Percentiles rank a stretch among this genome's conserved stretches.
Evolutionary conservation across 371 early-diverging fungal species (phyloP).

Genomic region (Dichotomocladium elegans): DNA sequence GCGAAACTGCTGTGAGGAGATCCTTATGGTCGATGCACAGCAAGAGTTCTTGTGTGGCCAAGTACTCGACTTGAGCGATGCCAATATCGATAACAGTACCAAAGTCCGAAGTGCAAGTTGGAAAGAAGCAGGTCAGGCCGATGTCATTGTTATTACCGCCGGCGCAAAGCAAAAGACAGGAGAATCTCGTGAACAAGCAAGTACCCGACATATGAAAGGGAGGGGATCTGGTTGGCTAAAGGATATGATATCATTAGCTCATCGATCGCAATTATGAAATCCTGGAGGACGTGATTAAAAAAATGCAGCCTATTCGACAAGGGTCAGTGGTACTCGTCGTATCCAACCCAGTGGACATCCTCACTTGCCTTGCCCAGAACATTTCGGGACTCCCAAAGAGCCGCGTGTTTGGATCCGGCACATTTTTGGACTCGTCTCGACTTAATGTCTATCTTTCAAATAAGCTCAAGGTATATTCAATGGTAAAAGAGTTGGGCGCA

Average conservation of each 20-base stretch:
- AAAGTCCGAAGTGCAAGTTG: slow-evolving; percentile 54
- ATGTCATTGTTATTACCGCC: slow-evolving; percentile 84
- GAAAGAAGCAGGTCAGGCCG: slow-evolving; percentile 78
- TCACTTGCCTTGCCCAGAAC: slow-evolving; percentile 80
- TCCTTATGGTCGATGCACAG: slow-evolving; percentile 72
- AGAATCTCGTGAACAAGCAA: slow-evolving; percentile 64
- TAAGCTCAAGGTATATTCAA: slow-evolving; percentile 28
- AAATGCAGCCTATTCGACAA: slow-evolving; percentile 71
- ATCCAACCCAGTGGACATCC: slow-evolving; percentile 80
- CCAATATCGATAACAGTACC: slow-evolving; percentile 63
- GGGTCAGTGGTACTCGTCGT: slow-evolving; percentile 71
- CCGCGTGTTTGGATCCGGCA: slow-evolving; percentile 87
- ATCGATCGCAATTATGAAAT: slow-evolving; percentile 80
- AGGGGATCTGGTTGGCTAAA: neutral
- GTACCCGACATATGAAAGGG: no score
- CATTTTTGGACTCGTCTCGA: slow-evolving; percentile 77
- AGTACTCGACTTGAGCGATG: slow-evolving; percentile 76
- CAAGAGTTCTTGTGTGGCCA: slow-evolving; percentile 68
- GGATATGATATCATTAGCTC: slow-evolving; percentile 26
- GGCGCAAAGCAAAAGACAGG: slow-evolving; percentile 82
- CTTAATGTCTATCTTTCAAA: slow-evolving; percentile 64
- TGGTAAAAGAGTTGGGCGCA: neutral
- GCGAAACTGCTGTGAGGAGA: slow-evolving; percentile 62
- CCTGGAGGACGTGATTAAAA: slow-evolving; percentile 61
- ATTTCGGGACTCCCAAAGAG: slow-evolving; percentile 70